Percentiles rank a stretch among this genome's conserved stretches.
These are phyloP conservation scores for Ramichloridium luteum DNA, from an alignment of 2,329 filamentous ascomycete genomes.

Conservation along the genomic window DNA sequence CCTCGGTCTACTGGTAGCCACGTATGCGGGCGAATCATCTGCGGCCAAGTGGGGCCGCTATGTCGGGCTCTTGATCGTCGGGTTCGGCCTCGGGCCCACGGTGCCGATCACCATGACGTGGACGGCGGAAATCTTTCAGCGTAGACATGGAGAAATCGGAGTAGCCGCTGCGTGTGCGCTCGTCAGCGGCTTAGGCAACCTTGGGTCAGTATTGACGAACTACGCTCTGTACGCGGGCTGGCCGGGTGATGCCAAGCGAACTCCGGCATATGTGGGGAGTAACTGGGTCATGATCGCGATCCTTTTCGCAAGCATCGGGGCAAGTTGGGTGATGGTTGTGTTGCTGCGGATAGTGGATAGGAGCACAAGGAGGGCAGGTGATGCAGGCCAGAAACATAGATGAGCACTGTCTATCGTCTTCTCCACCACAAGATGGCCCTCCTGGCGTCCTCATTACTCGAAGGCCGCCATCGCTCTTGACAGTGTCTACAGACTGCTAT, in stretches of 20 bases:
- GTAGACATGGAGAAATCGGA: constrained; percentile 77
- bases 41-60: constrained; percentile 64
- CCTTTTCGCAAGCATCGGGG: constrained; percentile 61
- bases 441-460: too few relatives aligned
- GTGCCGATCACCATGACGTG: constrained; percentile 91
- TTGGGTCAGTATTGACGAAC: constrained; percentile 75
- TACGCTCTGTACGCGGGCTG: constrained; percentile 84
- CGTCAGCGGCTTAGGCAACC: constrained; percentile 75
- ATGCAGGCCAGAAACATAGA: too few relatives aligned
- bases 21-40: constrained; percentile 55
- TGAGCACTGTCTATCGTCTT: too few relatives aligned
- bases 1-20: constrained; percentile 64
- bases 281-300: constrained; percentile 86
- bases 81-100: constrained; percentile 80
- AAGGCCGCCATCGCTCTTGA: too few relatives aligned
- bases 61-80: constrained; percentile 76
- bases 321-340: constrained; percentile 55
- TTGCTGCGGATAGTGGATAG: constrained; percentile 36
- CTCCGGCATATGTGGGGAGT: constrained; percentile 35
- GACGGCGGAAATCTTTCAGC: constrained; percentile 83
- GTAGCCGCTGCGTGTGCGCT: constrained; percentile 76
- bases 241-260: constrained; percentile 56
- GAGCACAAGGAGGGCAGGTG: too few relatives aligned
- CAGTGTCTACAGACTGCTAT: too few relatives aligned
- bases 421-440: too few relatives aligned